phyloP scores from a whole-genome alignment of 148 eudicot genomes.

The Chenopodium quinoa region DNA sequence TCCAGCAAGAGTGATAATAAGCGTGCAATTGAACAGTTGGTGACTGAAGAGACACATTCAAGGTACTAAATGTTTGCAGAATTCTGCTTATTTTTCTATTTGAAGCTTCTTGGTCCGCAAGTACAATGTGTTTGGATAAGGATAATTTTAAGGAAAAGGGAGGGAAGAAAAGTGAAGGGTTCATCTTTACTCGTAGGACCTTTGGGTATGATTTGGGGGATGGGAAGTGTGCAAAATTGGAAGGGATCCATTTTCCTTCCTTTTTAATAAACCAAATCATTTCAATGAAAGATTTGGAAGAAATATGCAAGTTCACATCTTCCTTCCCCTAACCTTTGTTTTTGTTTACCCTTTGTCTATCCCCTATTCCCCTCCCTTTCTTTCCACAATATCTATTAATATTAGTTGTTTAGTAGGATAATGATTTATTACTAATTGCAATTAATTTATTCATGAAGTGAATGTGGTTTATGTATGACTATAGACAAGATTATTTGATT shows the following conservation, averaged over 20 bases:
- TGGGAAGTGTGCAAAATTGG: neutral
- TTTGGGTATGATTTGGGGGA: neutral
- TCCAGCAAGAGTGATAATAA: conserved; percentile 46
- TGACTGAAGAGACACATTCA: conserved; percentile 65
- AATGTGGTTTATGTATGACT: neutral
- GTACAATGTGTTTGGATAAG: neutral
- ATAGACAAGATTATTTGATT: neutral
- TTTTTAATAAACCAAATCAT: neutral
- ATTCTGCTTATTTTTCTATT: neutral
- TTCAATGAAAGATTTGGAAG: neutral
- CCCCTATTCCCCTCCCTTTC: too few relatives aligned
- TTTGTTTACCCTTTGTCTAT: too few relatives aligned
- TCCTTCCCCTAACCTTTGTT: too few relatives aligned
- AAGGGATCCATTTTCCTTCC: neutral
- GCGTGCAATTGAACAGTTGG: conserved; percentile 55
- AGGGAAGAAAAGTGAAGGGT: neutral
- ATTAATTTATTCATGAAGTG: too few relatives aligned
- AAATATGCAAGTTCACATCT: neutral
- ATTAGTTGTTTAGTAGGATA: neutral
- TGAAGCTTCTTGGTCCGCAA: neutral
- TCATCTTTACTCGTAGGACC: neutral
- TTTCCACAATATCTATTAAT: neutral
- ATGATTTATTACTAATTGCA: neutral
- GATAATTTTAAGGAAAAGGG: neutral
- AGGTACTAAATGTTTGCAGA: conserved; percentile 44